These are phyloP conservation scores for Cephalotrichum gorgonifer DNA, from an alignment of 2,329 filamentous ascomycete genomes.

Conservation along the genomic window DNA sequence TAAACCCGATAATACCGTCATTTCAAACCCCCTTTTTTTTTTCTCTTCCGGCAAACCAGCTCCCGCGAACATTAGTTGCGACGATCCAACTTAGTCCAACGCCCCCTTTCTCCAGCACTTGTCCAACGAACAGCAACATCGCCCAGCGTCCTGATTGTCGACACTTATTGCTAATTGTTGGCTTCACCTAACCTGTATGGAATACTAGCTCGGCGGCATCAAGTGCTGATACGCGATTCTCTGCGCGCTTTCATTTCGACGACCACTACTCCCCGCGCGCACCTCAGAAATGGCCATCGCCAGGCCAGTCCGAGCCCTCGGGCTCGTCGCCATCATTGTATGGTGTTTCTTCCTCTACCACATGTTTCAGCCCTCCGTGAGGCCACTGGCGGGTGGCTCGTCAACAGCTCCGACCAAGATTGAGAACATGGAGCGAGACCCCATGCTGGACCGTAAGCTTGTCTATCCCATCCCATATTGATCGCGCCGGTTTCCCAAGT, in stretches of 20 bases:
- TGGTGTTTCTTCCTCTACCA: slow-evolving; percentile 74
- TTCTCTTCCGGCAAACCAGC: not conserved
- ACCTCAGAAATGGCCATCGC: slow-evolving; percentile 64
- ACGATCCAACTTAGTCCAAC: not conserved
- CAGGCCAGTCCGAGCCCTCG: slow-evolving; percentile 72
- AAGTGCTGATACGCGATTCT: not conserved
- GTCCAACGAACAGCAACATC: not conserved
- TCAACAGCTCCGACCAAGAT: slow-evolving; percentile 11
- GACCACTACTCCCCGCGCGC: not conserved
- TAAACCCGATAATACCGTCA: not conserved
- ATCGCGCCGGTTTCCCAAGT: not conserved
- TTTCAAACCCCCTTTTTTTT: not conserved
- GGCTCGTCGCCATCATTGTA: slow-evolving; percentile 58
- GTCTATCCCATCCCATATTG: not conserved
- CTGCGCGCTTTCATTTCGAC: not conserved
- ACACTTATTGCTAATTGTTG: too few relatives aligned
- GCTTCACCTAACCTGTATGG: too few relatives aligned
- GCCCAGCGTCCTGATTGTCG: not conserved
- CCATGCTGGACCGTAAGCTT: slow-evolving; percentile 72
- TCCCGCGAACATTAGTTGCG: not conserved
- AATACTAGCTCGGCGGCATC: too few relatives aligned
- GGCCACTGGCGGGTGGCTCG: slow-evolving; percentile 19
- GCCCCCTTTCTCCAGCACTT: not conserved
- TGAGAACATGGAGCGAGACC: slow-evolving; percentile 64
- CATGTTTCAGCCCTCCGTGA: slow-evolving; percentile 50